Conservation (phyloP, 257 asterid species). For the Solanum chilense region DNA sequence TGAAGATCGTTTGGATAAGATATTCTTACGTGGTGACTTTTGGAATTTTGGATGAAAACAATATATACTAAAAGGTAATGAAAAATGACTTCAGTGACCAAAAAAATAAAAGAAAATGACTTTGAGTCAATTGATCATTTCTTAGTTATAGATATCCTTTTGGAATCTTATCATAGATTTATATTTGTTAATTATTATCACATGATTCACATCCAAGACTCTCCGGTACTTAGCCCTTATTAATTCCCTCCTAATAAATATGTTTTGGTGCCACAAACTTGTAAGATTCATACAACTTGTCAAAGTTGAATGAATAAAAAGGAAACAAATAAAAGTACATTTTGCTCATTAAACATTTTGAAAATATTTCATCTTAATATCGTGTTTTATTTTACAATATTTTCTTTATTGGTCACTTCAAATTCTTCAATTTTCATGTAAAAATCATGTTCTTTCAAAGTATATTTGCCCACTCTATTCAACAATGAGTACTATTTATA, state of each 20-base stretch:
- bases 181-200: not conserved
- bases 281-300: not conserved
- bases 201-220: not conserved
- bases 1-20: constrained; percentile 8
- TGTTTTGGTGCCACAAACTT: not conserved
- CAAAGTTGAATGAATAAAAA: not conserved
- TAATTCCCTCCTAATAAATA: not conserved
- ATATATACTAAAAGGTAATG: not conserved
- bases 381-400: not conserved
- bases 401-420: not conserved
- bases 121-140: not conserved
- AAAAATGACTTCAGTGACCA: not conserved
- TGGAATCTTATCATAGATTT: not conserved
- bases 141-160: not conserved
- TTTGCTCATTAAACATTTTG: not conserved
- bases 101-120: not conserved
- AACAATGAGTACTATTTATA: not conserved
- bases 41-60: constrained; percentile 1
- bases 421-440: not conserved
- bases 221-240: not conserved
- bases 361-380: not conserved
- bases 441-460: not conserved
- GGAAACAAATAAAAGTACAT: not conserved
- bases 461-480: not conserved
- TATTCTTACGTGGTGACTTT: not conserved